Conservation (phyloP, 371 early-diverging fungal genomes). For the Apophysomyces ossiformis region DNA sequence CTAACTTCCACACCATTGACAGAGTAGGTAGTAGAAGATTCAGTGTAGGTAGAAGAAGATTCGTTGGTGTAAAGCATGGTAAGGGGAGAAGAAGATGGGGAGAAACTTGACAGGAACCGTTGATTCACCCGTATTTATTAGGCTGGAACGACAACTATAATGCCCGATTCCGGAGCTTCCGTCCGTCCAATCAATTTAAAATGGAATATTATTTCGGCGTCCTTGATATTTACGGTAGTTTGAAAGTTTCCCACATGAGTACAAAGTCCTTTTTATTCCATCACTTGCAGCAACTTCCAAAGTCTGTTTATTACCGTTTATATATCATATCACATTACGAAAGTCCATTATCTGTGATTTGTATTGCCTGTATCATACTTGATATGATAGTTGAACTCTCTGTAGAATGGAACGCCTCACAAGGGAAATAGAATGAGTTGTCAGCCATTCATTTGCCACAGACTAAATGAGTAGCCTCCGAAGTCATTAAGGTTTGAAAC, state of each 20-base stretch:
- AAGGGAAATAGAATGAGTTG: background rate
- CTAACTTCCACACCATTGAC: slow-evolving; percentile 7
- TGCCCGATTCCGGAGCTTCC: slow-evolving; percentile 6
- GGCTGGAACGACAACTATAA: background rate
- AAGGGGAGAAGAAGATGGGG: slow-evolving; percentile 2
- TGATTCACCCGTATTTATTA: slow-evolving; percentile 8
- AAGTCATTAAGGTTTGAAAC: slow-evolving; percentile 7
- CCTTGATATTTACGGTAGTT: slow-evolving; percentile 8
- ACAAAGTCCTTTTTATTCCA: background rate
- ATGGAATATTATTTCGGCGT: slow-evolving; percentile 6
- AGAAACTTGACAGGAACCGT: slow-evolving; percentile 2
- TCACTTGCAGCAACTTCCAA: background rate
- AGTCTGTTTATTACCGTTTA: background rate
- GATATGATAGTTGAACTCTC: too few relatives aligned
- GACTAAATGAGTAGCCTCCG: background rate
- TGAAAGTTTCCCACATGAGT: slow-evolving; percentile 8
- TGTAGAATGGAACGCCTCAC: too few relatives aligned
- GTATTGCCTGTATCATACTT: too few relatives aligned
- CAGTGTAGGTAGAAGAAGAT: slow-evolving; percentile 7
- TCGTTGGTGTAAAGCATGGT: slow-evolving; percentile 8
- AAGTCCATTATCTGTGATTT: background rate
- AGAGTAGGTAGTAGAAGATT: background rate
- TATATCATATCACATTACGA: background rate
- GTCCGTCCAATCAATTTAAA: slow-evolving; percentile 1
- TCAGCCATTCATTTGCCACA: background rate